Percentiles rank a stretch among this genome's conserved stretches.
Conservation (phyloP, 2,329 filamentous ascomycete genomes). For the Diaporthe sp. region DNA sequence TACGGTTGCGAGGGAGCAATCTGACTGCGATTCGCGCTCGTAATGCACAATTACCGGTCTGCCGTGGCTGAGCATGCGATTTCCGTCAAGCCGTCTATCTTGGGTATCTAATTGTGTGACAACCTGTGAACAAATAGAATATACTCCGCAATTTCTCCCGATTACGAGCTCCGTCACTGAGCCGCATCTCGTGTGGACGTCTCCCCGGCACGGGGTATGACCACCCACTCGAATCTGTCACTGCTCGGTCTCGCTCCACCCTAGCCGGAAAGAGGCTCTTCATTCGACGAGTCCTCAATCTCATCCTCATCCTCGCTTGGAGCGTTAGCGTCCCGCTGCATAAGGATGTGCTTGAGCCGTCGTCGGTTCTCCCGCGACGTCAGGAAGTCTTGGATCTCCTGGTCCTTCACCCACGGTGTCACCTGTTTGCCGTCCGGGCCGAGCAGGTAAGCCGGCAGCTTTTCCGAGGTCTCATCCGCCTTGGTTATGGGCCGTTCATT, state of each 20-base stretch:
- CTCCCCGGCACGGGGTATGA: neutral
- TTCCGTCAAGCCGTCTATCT: neutral
- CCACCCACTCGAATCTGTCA: neutral
- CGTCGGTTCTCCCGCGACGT: slow-evolving; percentile 61
- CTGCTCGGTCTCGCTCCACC: slow-evolving; percentile 16
- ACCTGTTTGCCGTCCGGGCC: slow-evolving; percentile 68
- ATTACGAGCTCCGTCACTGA: slow-evolving; percentile 24
- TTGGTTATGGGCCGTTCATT: slow-evolving; percentile 52
- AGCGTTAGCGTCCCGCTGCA: slow-evolving; percentile 61
- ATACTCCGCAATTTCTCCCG: slow-evolving; percentile 7
- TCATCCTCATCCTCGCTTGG: slow-evolving; percentile 57
- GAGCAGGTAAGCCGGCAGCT: slow-evolving; percentile 64
- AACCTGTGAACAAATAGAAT: neutral
- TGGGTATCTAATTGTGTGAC: slow-evolving; percentile 14
- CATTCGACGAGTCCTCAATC: slow-evolving; percentile 39
- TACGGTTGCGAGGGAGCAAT: neutral
- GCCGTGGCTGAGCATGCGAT: slow-evolving; percentile 25
- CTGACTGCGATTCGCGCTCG: slow-evolving; percentile 6
- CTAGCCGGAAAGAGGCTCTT: slow-evolving; percentile 9
- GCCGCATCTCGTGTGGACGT: slow-evolving; percentile 16
- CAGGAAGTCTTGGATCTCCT: slow-evolving; percentile 63
- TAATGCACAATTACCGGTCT: slow-evolving; percentile 26
- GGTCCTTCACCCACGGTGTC: slow-evolving; percentile 69
- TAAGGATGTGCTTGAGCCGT: slow-evolving; percentile 59
- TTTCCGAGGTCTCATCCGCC: slow-evolving; percentile 31